These are phyloP conservation scores for Carex parvula DNA, from an alignment of 176 grass and related monocot genomes.

Conservation along the genomic window DNA sequence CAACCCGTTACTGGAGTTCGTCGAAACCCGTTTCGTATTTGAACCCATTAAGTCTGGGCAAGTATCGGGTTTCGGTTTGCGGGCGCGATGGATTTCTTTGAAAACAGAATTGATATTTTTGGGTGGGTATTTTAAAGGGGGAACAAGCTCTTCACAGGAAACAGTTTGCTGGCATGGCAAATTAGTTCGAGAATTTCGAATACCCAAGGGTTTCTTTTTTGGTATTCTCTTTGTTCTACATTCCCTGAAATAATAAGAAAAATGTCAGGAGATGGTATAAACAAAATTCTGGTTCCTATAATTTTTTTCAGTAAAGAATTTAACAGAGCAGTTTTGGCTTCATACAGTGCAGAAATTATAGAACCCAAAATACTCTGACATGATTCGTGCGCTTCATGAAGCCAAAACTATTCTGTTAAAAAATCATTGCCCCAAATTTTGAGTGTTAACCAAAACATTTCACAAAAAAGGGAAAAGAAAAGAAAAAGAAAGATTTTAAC, in stretches of 20 bases:
- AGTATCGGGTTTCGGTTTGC: not conserved
- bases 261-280: not conserved
- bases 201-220: slow-evolving; percentile 18
- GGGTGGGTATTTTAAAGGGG: slow-evolving; percentile 24
- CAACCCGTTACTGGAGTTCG: not conserved
- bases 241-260: slow-evolving; percentile 9
- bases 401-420: no score
- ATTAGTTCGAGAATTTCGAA: not conserved
- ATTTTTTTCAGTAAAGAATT: no score
- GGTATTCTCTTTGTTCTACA: not conserved
- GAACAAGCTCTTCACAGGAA: slow-evolving; percentile 7
- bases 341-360: no score
- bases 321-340: no score
- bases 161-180: not conserved
- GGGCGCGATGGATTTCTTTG: slow-evolving; percentile 3
- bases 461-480: no score
- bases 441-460: no score
- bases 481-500: no score
- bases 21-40: not conserved
- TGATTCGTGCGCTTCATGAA: no score
- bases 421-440: no score
- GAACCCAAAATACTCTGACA: no score
- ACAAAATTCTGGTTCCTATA: not conserved
- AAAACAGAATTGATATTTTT: slow-evolving; percentile 25
- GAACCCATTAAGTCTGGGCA: not conserved